Evolutionary conservation across 2,329 filamentous ascomycete genomes (phyloP).

Genomic region (Penicillium sp.): DNA sequence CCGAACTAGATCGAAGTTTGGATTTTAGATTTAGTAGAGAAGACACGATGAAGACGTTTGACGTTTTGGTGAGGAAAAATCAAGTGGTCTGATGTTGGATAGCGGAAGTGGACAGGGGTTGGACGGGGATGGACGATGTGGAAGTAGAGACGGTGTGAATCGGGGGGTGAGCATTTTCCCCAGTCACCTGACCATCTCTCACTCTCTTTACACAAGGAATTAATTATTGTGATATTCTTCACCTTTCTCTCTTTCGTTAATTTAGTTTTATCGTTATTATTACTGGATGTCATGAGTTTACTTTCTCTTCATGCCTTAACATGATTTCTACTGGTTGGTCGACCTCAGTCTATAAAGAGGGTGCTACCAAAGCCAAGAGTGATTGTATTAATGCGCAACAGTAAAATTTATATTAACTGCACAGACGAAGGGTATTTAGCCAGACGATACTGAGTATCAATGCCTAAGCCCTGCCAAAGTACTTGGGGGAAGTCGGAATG

Average conservation of each 20-base stretch:
- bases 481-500: neutral
- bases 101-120: neutral
- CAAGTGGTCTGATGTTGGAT: slow-evolving; percentile 2
- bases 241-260: neutral
- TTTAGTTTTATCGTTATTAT: too few relatives aligned
- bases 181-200: slow-evolving; percentile 9
- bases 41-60: slow-evolving; percentile 7
- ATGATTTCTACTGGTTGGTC: neutral
- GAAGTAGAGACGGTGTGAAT: neutral
- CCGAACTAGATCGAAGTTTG: neutral
- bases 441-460: neutral
- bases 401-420: neutral
- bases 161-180: neutral
- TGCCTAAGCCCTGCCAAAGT: neutral
- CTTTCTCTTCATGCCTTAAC: neutral
- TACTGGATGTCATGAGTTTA: neutral
- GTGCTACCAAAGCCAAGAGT: neutral
- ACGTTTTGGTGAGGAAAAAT: neutral
- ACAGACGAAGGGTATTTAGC: neutral
- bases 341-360: neutral
- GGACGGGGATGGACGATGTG: neutral
- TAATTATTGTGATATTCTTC: neutral
- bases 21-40: neutral
- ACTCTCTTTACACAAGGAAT: neutral
- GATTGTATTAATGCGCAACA: neutral